These are phyloP conservation scores for Baorangia bicolor DNA, from an alignment of 768 basidiomycete genomes.

Conservation along the genomic window DNA sequence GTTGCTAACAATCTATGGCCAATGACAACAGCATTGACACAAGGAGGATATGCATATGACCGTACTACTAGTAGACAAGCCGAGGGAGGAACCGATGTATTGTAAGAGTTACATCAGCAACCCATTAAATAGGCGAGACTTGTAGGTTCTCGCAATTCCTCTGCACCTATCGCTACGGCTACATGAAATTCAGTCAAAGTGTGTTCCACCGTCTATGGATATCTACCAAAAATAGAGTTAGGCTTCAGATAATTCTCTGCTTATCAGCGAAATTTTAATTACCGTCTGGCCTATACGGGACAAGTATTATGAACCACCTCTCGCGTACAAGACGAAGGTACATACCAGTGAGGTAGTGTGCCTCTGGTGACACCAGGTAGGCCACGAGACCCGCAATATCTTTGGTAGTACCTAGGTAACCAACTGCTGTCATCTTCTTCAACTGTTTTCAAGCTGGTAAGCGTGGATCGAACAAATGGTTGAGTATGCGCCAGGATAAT, in stretches of 20 bases:
- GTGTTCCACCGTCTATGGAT: constrained; percentile 24
- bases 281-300: constrained; percentile 27
- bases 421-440: constrained; percentile 14
- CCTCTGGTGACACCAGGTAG: constrained; percentile 35
- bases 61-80: too few relatives aligned
- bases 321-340: not conserved
- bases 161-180: not conserved
- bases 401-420: constrained; percentile 23
- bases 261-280: not conserved
- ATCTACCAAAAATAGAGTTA: constrained; percentile 9
- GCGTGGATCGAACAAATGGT: not conserved
- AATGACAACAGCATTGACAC: too few relatives aligned
- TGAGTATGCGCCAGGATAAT: not conserved
- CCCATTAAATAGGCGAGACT: too few relatives aligned
- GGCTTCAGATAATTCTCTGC: not conserved
- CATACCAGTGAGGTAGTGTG: constrained; percentile 36
- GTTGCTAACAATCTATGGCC: too few relatives aligned
- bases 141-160: too few relatives aligned
- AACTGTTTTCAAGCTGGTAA: constrained; percentile 10
- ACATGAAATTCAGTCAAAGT: constrained; percentile 21
- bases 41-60: too few relatives aligned
- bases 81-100: too few relatives aligned
- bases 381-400: constrained; percentile 40
- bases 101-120: too few relatives aligned
- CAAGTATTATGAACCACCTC: not conserved